A percentile compares a stretch with the other conserved stretches of the same genome.
Conservation (phyloP, 2,329 filamentous ascomycete genomes). For the Colletotrichum melonis region DNA sequence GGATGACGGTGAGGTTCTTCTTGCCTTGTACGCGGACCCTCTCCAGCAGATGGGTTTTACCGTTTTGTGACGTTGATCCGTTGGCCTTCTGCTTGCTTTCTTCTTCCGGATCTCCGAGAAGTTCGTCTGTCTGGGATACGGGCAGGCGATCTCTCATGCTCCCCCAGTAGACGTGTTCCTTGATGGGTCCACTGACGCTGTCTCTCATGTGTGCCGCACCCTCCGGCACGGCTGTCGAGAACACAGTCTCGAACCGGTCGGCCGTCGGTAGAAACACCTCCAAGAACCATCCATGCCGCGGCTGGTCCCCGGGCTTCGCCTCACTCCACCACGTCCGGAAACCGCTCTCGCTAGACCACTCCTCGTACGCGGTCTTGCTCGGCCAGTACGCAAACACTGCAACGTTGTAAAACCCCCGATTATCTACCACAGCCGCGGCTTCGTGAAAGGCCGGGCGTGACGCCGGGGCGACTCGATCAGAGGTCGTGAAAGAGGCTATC, state of each 20-base stretch:
- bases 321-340: slow-evolving; percentile 51
- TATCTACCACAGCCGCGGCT: slow-evolving; percentile 28
- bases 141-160: slow-evolving; percentile 57
- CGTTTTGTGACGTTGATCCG: neutral
- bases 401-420: slow-evolving; percentile 30
- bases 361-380: slow-evolving; percentile 40
- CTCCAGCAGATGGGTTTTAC: slow-evolving; percentile 36
- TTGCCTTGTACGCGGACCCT: slow-evolving; percentile 44
- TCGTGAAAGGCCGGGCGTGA: slow-evolving; percentile 17
- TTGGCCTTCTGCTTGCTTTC: neutral
- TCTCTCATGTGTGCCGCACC: slow-evolving; percentile 53
- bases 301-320: slow-evolving; percentile 37
- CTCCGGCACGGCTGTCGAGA: slow-evolving; percentile 50
- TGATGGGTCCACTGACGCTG: slow-evolving; percentile 47
- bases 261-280: slow-evolving; percentile 54
- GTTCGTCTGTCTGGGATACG: slow-evolving; percentile 48
- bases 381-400: slow-evolving; percentile 52
- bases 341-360: slow-evolving; percentile 47
- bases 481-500: slow-evolving; percentile 18
- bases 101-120: slow-evolving; percentile 38
- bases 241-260: slow-evolving; percentile 56
- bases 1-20: slow-evolving; percentile 54
- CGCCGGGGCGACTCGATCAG: neutral
- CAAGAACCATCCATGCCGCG: slow-evolving; percentile 51
- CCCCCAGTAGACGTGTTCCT: slow-evolving; percentile 58